Evolutionary conservation across 2,329 filamentous ascomycete genomes (phyloP), one percentile per base, ranked within the genome.

Genomic region (Dothideomycetes sp.): DNA sequence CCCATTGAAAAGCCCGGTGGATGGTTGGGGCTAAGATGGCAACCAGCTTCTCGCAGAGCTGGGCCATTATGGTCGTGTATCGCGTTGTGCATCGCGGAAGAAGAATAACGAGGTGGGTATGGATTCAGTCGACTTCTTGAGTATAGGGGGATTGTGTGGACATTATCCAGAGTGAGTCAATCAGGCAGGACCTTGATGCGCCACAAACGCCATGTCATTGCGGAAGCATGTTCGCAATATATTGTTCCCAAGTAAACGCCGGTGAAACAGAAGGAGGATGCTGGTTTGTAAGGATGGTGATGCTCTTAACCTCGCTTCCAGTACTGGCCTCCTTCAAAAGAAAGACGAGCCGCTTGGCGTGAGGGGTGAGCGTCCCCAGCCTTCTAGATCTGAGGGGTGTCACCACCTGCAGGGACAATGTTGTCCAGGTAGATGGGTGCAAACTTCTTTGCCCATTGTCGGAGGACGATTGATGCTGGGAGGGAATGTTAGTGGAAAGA

Each of bases 401-500:
- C 34, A 14, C 39, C 36, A 10, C 39, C 39, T 12, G 33, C 34
- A 29, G 30, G 27, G 32, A 36, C 22, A 36, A 48, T 45, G 37
- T 52, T 46, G 44, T 53, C 49, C 35, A 60, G 51, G 48, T 58
- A 57, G 38, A 51, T 53, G 31, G 57, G 52, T 29, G 54, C 58
- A 44, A 51, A 57, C 43, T 60, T 60, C 54, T 94, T 95, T 42
- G 87, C 86, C 91, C 91, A 98, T 56, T 84, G 78, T 52, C 89
- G 84, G 27, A 88, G 84, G 45, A 94, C 72, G 53, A 96, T 87
- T 18, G 89, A 95, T 52, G 87, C 88, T 94, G 43, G 10, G 42
- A 40, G 33, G 32, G 37, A n/a, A n/a, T 34, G 39, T 46, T 36
- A 46, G 44, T 31, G 45, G 37, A 18, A 37, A 3, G 22, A 12